These are phyloP conservation scores for Colletotrichum acutatum DNA, from an alignment of 2,329 filamentous ascomycete species.

Conservation along the genomic window DNA sequence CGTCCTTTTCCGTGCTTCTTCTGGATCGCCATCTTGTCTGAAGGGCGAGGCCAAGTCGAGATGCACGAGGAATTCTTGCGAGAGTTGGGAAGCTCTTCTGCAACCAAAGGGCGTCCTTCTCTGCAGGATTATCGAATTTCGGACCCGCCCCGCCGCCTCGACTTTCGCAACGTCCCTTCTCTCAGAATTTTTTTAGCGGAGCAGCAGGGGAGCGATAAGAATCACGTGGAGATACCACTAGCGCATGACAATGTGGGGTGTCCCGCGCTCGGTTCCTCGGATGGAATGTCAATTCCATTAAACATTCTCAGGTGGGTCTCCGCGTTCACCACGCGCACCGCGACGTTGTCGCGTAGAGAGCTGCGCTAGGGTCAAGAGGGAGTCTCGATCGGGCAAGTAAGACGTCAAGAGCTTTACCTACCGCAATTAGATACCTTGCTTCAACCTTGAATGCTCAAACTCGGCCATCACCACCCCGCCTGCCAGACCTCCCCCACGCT, in stretches of 20 bases:
- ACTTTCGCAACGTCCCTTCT: conserved; percentile 18
- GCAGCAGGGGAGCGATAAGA: conserved; percentile 6
- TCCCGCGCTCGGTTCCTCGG: not conserved
- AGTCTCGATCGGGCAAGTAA: conserved; percentile 25
- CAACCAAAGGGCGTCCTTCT: not conserved
- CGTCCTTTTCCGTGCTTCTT: conserved; percentile 99
- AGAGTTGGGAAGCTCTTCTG: conserved; percentile 5
- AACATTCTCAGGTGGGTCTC: not conserved
- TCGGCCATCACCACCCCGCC: not conserved
- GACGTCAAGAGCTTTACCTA: conserved; percentile 8
- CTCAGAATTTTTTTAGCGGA: conserved; percentile 29
- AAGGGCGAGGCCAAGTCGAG: conserved; percentile 9
- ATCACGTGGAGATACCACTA: not conserved
- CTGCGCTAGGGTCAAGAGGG: conserved; percentile 4
- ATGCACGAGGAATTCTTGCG: not conserved
- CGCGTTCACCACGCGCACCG: conserved; percentile 14
- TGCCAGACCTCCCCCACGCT: not conserved
- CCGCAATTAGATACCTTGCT: not conserved
- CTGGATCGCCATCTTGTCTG: conserved; percentile 83
- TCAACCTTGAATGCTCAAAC: conserved; percentile 4
- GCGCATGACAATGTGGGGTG: not conserved
- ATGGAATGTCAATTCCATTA: not conserved
- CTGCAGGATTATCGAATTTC: conserved; percentile 10
- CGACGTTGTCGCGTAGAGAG: conserved; percentile 31
- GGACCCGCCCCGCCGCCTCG: conserved; percentile 17